Percentiles rank a stretch among this genome's conserved stretches.
Evolutionary conservation across 2,329 filamentous ascomycete genomes (phyloP).

Genomic region (Graphilbum sp.): DNA sequence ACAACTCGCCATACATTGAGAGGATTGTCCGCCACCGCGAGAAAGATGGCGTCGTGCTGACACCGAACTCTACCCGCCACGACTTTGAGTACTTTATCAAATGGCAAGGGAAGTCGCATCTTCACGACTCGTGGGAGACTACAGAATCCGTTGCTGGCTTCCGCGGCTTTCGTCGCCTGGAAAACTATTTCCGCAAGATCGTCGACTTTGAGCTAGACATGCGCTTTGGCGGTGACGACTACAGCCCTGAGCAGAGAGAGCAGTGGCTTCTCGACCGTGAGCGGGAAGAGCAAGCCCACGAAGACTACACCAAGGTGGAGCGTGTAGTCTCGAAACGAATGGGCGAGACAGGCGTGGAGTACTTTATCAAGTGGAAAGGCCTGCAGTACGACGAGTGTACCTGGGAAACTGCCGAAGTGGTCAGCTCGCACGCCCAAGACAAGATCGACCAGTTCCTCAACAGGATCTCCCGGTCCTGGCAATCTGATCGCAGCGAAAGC

Average conservation of each 20-base stretch:
- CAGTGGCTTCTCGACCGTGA: slow-evolving; percentile 94
- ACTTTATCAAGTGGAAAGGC: slow-evolving; percentile 94
- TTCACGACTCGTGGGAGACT: slow-evolving; percentile 91
- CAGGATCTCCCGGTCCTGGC: slow-evolving; percentile 63
- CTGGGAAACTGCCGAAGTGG: slow-evolving; percentile 60
- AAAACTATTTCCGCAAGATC: slow-evolving; percentile 84
- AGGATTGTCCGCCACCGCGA: slow-evolving; percentile 75
- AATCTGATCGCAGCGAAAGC: slow-evolving; percentile 62
- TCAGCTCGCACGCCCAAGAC: slow-evolving; percentile 64
- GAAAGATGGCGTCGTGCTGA: slow-evolving; percentile 47
- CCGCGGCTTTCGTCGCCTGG: slow-evolving; percentile 73
- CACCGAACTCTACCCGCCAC: slow-evolving; percentile 41
- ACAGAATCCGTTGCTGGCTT: slow-evolving; percentile 58
- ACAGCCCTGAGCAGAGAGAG: slow-evolving; percentile 72
- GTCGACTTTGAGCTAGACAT: slow-evolving; percentile 68
- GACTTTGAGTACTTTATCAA: slow-evolving; percentile 92
- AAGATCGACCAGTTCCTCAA: slow-evolving; percentile 88
- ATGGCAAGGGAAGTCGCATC: slow-evolving; percentile 90
- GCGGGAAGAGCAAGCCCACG: slow-evolving; percentile 70
- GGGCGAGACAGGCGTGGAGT: slow-evolving; percentile 68
- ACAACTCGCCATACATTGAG: slow-evolving; percentile 75
- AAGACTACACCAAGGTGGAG: slow-evolving; percentile 85
- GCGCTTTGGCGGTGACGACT: slow-evolving; percentile 54
- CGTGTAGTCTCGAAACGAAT: slow-evolving; percentile 74
- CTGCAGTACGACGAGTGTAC: slow-evolving; percentile 88